phyloP scores from a whole-genome alignment of 345 rosid genomes.

The Jatropha curcas region DNA sequence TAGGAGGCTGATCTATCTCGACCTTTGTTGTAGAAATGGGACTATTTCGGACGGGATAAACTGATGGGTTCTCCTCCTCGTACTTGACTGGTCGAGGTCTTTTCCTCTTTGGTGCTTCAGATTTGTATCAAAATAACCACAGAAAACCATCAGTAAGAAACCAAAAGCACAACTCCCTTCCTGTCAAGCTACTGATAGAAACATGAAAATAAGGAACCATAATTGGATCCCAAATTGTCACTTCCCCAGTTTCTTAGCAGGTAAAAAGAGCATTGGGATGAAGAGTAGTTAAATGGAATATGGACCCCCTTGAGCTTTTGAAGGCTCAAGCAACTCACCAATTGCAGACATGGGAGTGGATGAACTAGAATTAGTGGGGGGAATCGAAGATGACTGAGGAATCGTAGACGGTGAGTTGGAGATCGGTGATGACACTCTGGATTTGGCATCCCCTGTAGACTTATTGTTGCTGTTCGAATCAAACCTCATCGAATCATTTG shows the following conservation, averaged over 20 bases:
- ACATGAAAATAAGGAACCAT: neutral
- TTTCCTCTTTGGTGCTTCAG: slow-evolving; percentile 90
- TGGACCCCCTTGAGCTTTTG: neutral
- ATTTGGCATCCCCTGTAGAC: slow-evolving; percentile 59
- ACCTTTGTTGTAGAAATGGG: slow-evolving; percentile 52
- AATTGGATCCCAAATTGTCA: slow-evolving; percentile 2
- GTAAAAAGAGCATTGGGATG: slow-evolving; percentile 1
- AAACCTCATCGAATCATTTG: slow-evolving; percentile 41
- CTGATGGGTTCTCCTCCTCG: slow-evolving; percentile 70
- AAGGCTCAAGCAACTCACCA: slow-evolving; percentile 46
- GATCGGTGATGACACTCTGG: slow-evolving; percentile 88
- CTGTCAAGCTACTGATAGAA: slow-evolving; percentile 6
- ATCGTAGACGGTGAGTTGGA: slow-evolving; percentile 51
- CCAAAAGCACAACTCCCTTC: neutral
- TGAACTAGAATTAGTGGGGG: slow-evolving; percentile 58
- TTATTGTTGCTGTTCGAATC: slow-evolving; percentile 41
- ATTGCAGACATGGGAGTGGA: slow-evolving; percentile 54
- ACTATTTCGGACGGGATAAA: slow-evolving; percentile 41
- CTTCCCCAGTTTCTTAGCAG: slow-evolving; percentile 1
- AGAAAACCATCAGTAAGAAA: neutral
- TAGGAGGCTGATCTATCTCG: slow-evolving; percentile 54
- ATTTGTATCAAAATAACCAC: neutral
- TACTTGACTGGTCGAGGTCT: slow-evolving; percentile 79
- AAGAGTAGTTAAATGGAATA: neutral
- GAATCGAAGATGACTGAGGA: slow-evolving; percentile 56